Conservation (phyloP, 257 asterid genomes). For the Thymus mandschuricus region DNA sequence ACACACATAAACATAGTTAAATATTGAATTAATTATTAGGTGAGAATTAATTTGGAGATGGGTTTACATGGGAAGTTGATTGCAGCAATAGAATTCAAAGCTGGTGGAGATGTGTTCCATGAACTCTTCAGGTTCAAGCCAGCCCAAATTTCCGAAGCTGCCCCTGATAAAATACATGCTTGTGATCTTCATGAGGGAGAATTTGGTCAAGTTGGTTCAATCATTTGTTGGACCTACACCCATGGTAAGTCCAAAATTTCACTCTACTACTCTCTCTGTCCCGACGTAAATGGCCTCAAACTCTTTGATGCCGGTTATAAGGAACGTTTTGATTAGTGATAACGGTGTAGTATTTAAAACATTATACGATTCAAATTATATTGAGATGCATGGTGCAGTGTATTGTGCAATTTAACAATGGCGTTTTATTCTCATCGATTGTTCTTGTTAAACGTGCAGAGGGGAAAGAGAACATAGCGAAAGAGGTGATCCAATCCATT, state of each 20-base stretch:
- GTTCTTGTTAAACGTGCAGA: not conserved
- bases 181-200: constrained; percentile 12
- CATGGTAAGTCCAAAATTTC: not conserved
- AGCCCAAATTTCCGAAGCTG: not conserved
- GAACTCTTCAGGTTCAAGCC: not conserved
- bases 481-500: not conserved
- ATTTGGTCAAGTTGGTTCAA: constrained; percentile 14
- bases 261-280: too few relatives aligned
- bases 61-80: constrained; percentile 10
- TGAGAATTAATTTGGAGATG: not conserved
- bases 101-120: constrained; percentile 17
- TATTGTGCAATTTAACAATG: too few relatives aligned
- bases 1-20: not conserved
- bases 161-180: not conserved
- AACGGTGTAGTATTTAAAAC: too few relatives aligned
- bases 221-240: constrained; percentile 1
- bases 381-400: too few relatives aligned
- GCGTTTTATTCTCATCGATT: too few relatives aligned
- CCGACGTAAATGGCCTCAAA: too few relatives aligned
- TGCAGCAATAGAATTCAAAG: constrained; percentile 13
- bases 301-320: too few relatives aligned
- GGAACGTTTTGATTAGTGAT: too few relatives aligned
- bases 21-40: not conserved
- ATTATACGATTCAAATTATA: too few relatives aligned
- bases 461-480: not conserved